Conservation (phyloP, 805 yeast genomes). For the Yarrowia keelungensis region DNA sequence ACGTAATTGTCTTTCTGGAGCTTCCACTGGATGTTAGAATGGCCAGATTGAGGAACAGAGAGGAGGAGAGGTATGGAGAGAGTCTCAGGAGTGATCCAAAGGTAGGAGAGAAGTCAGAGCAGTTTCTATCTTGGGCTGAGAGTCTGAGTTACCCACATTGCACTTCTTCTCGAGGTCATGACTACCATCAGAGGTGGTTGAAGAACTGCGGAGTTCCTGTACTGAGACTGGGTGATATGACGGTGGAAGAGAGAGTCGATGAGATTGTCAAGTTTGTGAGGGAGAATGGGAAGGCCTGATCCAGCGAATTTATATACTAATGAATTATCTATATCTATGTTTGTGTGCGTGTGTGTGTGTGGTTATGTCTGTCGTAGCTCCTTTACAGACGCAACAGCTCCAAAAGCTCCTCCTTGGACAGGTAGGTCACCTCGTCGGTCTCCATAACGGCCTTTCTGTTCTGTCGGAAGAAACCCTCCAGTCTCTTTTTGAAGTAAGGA, state of each 20-base stretch:
- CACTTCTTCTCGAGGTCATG: slow-evolving; percentile 7
- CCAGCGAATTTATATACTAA: too few relatives aligned
- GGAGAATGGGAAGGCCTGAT: too few relatives aligned
- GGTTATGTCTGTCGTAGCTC: not conserved
- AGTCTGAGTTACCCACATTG: slow-evolving; percentile 20
- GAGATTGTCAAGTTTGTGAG: not conserved
- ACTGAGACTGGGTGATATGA: not conserved
- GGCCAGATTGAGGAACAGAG: slow-evolving; percentile 6
- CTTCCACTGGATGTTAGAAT: slow-evolving; percentile 4
- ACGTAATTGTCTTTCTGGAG: slow-evolving; percentile 18
- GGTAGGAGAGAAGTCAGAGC: not conserved
- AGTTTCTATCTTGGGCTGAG: slow-evolving; percentile 15
- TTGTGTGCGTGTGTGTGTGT: not conserved
- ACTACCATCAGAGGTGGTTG: slow-evolving; percentile 19
- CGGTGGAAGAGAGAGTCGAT: slow-evolving; percentile 7
- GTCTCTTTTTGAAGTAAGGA: not conserved
- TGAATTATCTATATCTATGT: slow-evolving; percentile 1
- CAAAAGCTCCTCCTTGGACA: slow-evolving; percentile 19
- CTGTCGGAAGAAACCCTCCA: slow-evolving; percentile 8
- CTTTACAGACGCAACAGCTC: slow-evolving; percentile 40
- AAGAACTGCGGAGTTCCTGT: not conserved
- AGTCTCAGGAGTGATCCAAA: not conserved
- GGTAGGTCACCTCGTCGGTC: slow-evolving; percentile 1
- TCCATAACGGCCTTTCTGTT: slow-evolving; percentile 15
- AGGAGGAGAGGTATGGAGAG: slow-evolving; percentile 18